These are phyloP conservation scores for Syzygium aromaticum DNA, from an alignment of 345 rosid species.

Conservation along the genomic window DNA sequence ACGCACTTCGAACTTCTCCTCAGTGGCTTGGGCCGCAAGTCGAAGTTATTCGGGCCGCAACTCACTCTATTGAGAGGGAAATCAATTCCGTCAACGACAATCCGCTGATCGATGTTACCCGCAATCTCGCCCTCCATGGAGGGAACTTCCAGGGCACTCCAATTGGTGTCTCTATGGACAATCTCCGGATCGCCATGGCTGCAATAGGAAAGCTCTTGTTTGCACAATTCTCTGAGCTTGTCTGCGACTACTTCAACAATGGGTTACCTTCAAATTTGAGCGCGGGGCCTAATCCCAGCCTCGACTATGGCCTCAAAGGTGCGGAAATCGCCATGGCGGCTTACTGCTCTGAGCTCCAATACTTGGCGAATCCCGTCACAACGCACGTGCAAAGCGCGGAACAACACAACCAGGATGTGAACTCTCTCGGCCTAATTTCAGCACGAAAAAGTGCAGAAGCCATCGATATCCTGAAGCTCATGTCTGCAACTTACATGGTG, in stretches of 20 bases:
- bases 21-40: conserved; percentile 55
- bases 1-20: conserved; percentile 43
- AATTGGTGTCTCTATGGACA: conserved; percentile 51
- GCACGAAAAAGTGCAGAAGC: conserved; percentile 41
- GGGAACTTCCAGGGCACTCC: conserved; percentile 57
- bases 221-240: conserved; percentile 47
- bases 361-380: conserved; percentile 39
- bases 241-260: conserved; percentile 41
- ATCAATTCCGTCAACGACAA: conserved; percentile 48
- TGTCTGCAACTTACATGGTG: conserved; percentile 42
- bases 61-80: conserved; percentile 39
- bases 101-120: conserved; percentile 35
- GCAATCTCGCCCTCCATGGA: conserved; percentile 35
- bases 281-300: conserved; percentile 39
- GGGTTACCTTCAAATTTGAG: conserved; percentile 47
- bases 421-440: conserved; percentile 39
- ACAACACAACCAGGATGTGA: conserved; percentile 51
- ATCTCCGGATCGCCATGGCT: conserved; percentile 39
- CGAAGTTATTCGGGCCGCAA: conserved; percentile 35
- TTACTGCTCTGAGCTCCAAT: conserved; percentile 48
- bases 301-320: conserved; percentile 48
- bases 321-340: conserved; percentile 48
- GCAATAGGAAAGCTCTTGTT: conserved; percentile 46
- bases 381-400: conserved; percentile 46
- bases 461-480: conserved; percentile 35